A percentile compares a stretch with the other conserved stretches of the same genome.
Evolutionary conservation across 352 stramenopile genomes (phyloP).

Genomic region (Globisporangium echinulatum): DNA sequence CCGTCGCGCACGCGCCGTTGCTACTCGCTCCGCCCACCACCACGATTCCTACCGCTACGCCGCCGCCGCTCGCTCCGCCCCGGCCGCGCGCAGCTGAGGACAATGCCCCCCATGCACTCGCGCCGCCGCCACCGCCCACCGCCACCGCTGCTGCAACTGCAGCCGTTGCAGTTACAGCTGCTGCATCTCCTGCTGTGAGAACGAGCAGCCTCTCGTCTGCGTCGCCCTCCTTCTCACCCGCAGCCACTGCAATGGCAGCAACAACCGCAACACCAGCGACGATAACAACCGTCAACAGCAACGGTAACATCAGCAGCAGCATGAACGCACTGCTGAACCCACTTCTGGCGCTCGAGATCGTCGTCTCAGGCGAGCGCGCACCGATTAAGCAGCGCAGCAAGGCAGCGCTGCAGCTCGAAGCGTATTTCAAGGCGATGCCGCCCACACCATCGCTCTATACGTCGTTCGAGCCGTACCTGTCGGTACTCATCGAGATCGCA

Average conservation of each 20-base stretch:
- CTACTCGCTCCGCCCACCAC: conserved; percentile 3
- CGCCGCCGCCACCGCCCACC: conserved; percentile 1
- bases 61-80: conserved; percentile 8
- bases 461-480: conserved; percentile 51
- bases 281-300: neutral
- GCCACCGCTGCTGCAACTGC: neutral
- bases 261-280: neutral
- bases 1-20: conserved; percentile 2
- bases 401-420: conserved; percentile 39
- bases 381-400: conserved; percentile 31
- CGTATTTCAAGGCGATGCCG: conserved; percentile 23
- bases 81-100: conserved; percentile 12
- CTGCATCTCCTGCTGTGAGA: neutral
- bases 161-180: neutral
- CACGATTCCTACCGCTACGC: conserved; percentile 7
- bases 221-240: conserved; percentile 12
- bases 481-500: conserved; percentile 29
- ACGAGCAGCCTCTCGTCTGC: conserved; percentile 9
- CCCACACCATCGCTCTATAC: conserved; percentile 21
- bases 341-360: conserved; percentile 31
- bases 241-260: neutral
- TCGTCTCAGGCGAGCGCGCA: conserved; percentile 31
- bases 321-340: conserved; percentile 23
- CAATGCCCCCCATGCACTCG: conserved; percentile 7
- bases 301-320: neutral